Percentiles rank a stretch among this genome's conserved stretches.
These are phyloP conservation scores for Primulina huaijiensis DNA, from an alignment of 257 asterid species.

Conservation along the genomic window DNA sequence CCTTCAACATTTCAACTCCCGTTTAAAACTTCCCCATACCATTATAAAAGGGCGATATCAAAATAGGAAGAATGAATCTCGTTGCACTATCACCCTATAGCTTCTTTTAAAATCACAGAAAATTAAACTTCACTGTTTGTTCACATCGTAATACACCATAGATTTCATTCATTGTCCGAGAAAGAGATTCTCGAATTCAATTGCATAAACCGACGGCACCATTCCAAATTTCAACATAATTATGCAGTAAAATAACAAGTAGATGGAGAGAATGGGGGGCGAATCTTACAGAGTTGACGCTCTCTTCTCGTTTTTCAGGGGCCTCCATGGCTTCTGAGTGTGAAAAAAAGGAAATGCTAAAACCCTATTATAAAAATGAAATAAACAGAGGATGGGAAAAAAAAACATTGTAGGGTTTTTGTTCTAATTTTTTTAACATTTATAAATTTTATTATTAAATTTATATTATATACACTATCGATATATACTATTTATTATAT, in stretches of 20 bases:
- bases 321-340: constrained; percentile 31
- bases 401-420: too few relatives aligned
- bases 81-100: background rate
- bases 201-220: background rate
- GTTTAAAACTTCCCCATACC: background rate
- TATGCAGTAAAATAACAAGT: background rate
- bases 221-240: background rate
- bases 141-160: background rate
- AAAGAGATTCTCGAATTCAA: background rate
- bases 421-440: too few relatives aligned
- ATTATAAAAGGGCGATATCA: background rate
- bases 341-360: background rate
- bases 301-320: constrained; percentile 33
- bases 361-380: constrained; percentile 23
- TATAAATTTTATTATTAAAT: too few relatives aligned
- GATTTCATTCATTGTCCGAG: background rate
- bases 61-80: background rate
- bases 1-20: too few relatives aligned
- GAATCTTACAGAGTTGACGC: constrained; percentile 27
- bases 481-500: too few relatives aligned
- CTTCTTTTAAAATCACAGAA: too few relatives aligned
- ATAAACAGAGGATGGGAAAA: background rate
- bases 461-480: too few relatives aligned
- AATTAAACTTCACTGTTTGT: too few relatives aligned
- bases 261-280: background rate